Percentiles rank a stretch among this genome's conserved stretches.
Conservation (phyloP, 768 basidiomycete species). For the Pulveroboletus ravenelii region DNA sequence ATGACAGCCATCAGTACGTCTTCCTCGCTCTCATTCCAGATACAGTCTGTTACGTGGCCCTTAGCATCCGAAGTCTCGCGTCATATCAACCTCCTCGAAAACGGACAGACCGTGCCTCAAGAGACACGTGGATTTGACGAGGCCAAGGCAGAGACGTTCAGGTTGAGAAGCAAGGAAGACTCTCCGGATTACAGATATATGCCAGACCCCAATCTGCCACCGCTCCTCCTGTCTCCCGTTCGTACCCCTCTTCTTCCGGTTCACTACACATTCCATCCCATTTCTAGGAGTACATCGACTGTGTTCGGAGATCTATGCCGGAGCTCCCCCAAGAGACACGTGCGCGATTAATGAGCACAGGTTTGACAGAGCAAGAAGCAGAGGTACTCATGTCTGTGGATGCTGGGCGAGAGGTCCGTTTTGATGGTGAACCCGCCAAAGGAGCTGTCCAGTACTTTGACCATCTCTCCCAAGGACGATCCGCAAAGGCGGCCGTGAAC, state of each 20-base stretch:
- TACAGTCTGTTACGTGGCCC: not conserved
- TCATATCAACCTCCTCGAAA: conserved; percentile 58
- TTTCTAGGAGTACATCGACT: conserved; percentile 57
- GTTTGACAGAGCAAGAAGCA: conserved; percentile 59
- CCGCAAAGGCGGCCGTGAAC: conserved; percentile 73
- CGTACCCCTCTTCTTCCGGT: conserved; percentile 6
- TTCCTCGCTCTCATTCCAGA: not conserved
- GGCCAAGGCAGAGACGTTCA: conserved; percentile 72
- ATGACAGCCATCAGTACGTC: conserved; percentile 75
- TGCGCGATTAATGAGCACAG: conserved; percentile 49
- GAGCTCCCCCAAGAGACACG: conserved; percentile 69
- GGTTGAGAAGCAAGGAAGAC: conserved; percentile 84
- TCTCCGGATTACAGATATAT: conserved; percentile 97
- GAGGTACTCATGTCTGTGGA: conserved; percentile 77
- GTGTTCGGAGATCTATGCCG: conserved; percentile 54
- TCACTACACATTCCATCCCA: not conserved
- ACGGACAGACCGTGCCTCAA: conserved; percentile 50
- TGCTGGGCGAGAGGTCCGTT: conserved; percentile 54
- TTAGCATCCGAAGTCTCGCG: conserved; percentile 78
- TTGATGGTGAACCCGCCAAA: conserved; percentile 48
- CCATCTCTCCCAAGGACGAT: conserved; percentile 46
- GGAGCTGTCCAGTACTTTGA: conserved; percentile 82
- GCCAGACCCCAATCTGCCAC: conserved; percentile 93
- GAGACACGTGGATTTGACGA: conserved; percentile 93
- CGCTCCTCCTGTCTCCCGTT: conserved; percentile 55